Evolutionary conservation across 1,139 yeast species (phyloP).

Genomic region (Geotrichum fermentans): DNA sequence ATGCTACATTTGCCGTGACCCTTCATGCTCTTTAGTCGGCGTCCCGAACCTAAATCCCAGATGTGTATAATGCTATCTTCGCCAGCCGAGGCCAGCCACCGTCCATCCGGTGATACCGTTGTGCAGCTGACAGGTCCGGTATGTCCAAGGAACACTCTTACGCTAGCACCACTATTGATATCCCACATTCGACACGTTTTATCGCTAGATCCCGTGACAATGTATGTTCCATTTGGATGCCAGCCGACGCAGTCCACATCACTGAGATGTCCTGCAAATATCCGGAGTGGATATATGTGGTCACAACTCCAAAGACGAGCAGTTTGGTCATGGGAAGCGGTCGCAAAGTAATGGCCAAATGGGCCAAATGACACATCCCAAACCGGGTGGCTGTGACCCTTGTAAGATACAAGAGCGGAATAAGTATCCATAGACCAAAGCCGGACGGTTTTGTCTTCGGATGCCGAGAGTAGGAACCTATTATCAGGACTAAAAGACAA

Average conservation of each 20-base stretch:
- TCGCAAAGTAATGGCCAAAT: constrained; percentile 92
- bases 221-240: constrained; percentile 94
- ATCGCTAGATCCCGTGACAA: constrained; percentile 92
- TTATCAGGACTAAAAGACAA: constrained; percentile 88
- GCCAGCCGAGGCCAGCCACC: constrained; percentile 94
- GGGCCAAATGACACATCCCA: constrained; percentile 98
- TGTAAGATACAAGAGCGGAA: constrained; percentile 84
- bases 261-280: constrained; percentile 94
- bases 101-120: constrained; percentile 93
- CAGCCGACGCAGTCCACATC: constrained; percentile 94
- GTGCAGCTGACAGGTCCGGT: constrained; percentile 79
- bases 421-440: constrained; percentile 93
- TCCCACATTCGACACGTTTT: constrained; percentile 99
- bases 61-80: constrained; percentile 85
- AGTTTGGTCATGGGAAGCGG: constrained; percentile 96
- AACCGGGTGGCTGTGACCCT: constrained; percentile 93
- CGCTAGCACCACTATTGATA: constrained; percentile 79
- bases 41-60: constrained; percentile 94
- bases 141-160: constrained; percentile 91
- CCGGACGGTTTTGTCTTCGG: constrained; percentile 89
- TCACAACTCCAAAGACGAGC: constrained; percentile 98
- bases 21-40: constrained; percentile 67
- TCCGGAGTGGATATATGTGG: constrained; percentile 90
- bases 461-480: constrained; percentile 69
- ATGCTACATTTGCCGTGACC: constrained; percentile 91